Evolutionary conservation across 768 basidiomycete genomes (phyloP), one percentile per base, ranked within the genome.

Genomic region (Candolleomyces aberdarensis): DNA sequence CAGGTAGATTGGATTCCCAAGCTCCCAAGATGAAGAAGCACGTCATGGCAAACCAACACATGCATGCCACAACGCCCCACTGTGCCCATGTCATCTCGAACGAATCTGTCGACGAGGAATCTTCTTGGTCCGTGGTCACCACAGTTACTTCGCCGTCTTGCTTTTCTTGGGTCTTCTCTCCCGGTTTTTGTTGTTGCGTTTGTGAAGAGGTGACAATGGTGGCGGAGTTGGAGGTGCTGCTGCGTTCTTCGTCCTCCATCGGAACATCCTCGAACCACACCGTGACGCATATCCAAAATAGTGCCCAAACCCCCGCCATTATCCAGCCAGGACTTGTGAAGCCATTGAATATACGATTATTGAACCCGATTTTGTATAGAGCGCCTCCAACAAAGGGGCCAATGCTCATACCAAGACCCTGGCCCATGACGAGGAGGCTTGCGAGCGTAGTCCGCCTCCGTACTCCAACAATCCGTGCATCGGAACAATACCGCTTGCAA

Each of bases 1-100:
- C 80, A 41, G 86, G 87, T 55, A 88, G 81, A 70, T 87, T 87
- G 52, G 83, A 76, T 70, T 89, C 87, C 86, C 85, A 88, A 13
- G 82, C 80, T 8, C 85, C 86, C 59, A 89, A 82, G 67, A 88
- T 78, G 72, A 88, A 86, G 76, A 88, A 89, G 71, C 81, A 86
- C 19, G 83, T 78, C 83, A 86, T 86, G 50, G 85, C 79, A 66
- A 83, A 85, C 82, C 85, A 89, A 69, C 85, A 88, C 84, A 89
- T 87, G 67, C 82, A 85, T 44, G 77, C 64, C 20, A 83, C 75
- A 59, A 85, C 81, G 22, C 83, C 83, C 79, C 81, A 83, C 59
- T 72, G 72, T 17, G 61, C 57, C 8, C 46, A 60, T 5, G 67
- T 19, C 54, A 56, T 56, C n/a, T 19, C 26, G 40, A 56, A 56